These are phyloP conservation scores for Centaurea solstitialis DNA, from an alignment of 129 eudicot genomes.

Conservation along the genomic window DNA sequence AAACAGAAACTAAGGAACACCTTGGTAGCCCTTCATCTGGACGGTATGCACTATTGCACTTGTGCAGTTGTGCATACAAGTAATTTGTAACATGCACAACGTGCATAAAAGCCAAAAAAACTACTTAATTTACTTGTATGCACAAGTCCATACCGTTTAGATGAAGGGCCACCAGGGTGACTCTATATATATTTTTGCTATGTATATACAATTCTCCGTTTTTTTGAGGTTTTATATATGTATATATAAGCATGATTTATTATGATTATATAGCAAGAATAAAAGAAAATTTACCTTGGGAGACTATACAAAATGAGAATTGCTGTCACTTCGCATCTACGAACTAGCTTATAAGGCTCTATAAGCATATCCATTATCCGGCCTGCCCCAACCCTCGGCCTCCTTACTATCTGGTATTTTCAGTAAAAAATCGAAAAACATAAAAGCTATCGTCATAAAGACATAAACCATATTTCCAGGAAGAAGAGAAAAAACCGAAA, in stretches of 20 bases:
- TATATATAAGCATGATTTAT: slow-evolving; percentile 1
- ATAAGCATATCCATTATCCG: slow-evolving; percentile 82
- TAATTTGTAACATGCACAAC: too few relatives aligned
- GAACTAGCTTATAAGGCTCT: slow-evolving; percentile 75
- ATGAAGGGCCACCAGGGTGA: too few relatives aligned
- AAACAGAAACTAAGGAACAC: too few relatives aligned
- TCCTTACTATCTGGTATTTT: slow-evolving; percentile 63
- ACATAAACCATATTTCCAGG: background rate
- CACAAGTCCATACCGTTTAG: too few relatives aligned
- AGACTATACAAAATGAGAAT: slow-evolving; percentile 90
- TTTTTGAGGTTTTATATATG: background rate
- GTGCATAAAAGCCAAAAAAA: too few relatives aligned
- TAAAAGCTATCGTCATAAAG: background rate
- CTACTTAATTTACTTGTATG: too few relatives aligned
- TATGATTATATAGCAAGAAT: background rate
- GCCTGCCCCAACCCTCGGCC: slow-evolving; percentile 85
- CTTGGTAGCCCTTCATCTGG: too few relatives aligned
- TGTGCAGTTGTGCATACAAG: too few relatives aligned
- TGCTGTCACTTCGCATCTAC: slow-evolving; percentile 96
- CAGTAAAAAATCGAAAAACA: background rate
- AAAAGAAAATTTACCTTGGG: slow-evolving; percentile 62
- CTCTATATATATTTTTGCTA: too few relatives aligned
- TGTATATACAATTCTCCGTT: too few relatives aligned
- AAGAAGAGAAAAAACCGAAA: background rate
- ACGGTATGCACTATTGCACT: too few relatives aligned